A percentile compares a stretch with the other conserved stretches of the same genome.
phyloP scores from a whole-genome alignment of 768 basidiomycete genomes.

The Leccinum truebloodii region DNA sequence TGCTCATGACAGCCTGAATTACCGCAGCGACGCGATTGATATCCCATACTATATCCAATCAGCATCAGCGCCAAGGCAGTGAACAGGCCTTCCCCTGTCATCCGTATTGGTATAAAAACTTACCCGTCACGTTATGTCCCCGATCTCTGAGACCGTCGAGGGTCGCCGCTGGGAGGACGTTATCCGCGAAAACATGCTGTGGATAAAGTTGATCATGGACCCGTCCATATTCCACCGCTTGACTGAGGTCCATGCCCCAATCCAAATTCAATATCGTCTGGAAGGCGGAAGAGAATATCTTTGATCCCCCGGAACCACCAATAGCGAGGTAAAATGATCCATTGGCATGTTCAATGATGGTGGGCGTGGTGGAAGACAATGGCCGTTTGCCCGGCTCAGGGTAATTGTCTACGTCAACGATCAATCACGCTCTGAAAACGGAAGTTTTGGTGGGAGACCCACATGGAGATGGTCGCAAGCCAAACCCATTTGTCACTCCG shows the following conservation, averaged over 20 bases:
- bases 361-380: constrained; percentile 80
- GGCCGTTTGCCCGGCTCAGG: constrained; percentile 88
- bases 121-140: constrained; percentile 76
- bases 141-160: constrained; percentile 53
- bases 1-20: constrained; percentile 61
- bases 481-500: constrained; percentile 81
- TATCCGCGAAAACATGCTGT: constrained; percentile 55
- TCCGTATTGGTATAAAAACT: constrained; percentile 14
- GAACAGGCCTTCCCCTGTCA: background rate
- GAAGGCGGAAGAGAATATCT: constrained; percentile 78
- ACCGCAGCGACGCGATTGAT: constrained; percentile 74
- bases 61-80: constrained; percentile 1
- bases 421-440: constrained; percentile 3
- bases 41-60: constrained; percentile 49
- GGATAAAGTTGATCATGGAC: constrained; percentile 90
- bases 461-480: constrained; percentile 82
- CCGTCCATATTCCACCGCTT: constrained; percentile 82
- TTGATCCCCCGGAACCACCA: constrained; percentile 87
- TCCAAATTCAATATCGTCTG: constrained; percentile 76
- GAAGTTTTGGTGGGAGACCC: constrained; percentile 20
- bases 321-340: constrained; percentile 72
- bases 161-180: constrained; percentile 55
- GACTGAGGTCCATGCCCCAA: constrained; percentile 77
- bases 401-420: constrained; percentile 66
- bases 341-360: constrained; percentile 75